These are phyloP conservation scores for Boletus subcaerulescens DNA, from an alignment of 768 basidiomycete species.

Conservation along the genomic window DNA sequence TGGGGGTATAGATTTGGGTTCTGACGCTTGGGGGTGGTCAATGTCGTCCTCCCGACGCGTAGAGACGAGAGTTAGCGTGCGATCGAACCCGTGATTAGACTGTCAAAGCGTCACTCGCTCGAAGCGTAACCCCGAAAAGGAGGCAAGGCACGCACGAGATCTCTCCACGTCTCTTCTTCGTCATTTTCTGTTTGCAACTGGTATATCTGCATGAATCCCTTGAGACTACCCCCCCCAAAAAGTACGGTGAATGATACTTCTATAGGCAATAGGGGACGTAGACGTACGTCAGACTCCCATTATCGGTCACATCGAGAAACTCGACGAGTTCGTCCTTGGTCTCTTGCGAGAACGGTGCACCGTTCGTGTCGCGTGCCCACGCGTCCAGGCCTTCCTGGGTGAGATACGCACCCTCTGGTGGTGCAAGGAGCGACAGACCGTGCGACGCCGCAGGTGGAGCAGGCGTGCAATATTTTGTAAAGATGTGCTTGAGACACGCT, in stretches of 20 bases:
- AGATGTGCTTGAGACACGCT: slow-evolving; percentile 69
- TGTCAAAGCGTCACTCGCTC: slow-evolving; percentile 28
- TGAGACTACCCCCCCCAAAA: slow-evolving; percentile 59
- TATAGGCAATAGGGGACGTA: not conserved
- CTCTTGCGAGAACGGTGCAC: slow-evolving; percentile 71
- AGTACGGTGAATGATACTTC: not conserved
- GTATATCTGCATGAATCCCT: slow-evolving; percentile 80
- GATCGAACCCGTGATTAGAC: slow-evolving; percentile 77
- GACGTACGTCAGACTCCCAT: slow-evolving; percentile 70
- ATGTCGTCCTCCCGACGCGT: slow-evolving; percentile 53
- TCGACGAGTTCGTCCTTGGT: slow-evolving; percentile 76
- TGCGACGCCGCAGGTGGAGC: slow-evolving; percentile 13
- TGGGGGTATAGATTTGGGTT: slow-evolving; percentile 11
- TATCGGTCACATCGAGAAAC: slow-evolving; percentile 71
- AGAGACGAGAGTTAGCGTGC: slow-evolving; percentile 55
- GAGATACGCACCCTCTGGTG: slow-evolving; percentile 55
- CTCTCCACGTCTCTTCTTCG: slow-evolving; percentile 82
- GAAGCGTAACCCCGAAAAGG: not conserved
- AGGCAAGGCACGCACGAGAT: slow-evolving; percentile 51
- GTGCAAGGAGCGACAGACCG: slow-evolving; percentile 37
- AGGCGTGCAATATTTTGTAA: slow-evolving; percentile 73
- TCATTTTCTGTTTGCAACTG: slow-evolving; percentile 84
- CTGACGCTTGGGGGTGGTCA: slow-evolving; percentile 13
- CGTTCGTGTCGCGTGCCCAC: slow-evolving; percentile 81
- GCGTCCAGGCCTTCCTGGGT: slow-evolving; percentile 60